phyloP scores from a whole-genome alignment of 768 basidiomycete genomes.

The Hericium alpestre region DNA sequence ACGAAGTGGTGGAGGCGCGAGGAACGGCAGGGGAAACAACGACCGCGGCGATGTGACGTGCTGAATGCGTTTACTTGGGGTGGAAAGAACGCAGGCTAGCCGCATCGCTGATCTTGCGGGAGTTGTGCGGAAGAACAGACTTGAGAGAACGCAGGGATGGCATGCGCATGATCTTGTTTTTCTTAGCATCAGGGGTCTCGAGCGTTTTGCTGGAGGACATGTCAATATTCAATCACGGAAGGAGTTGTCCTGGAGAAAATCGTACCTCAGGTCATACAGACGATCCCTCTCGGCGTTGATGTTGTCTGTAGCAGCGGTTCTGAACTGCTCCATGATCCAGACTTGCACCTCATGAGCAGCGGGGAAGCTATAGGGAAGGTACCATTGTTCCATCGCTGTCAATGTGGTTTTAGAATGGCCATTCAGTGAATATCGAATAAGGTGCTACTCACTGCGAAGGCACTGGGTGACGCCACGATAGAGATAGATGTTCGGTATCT shows the following conservation, averaged over 20 bases:
- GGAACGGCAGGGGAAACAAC: too few relatives aligned
- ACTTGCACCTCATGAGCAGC: slow-evolving; percentile 17
- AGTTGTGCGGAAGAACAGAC: background rate
- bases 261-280: too few relatives aligned
- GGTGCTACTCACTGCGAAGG: background rate
- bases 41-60: too few relatives aligned
- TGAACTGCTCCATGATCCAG: slow-evolving; percentile 22
- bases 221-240: background rate
- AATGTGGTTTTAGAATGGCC: background rate
- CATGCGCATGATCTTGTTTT: background rate
- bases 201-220: background rate
- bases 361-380: slow-evolving; percentile 4
- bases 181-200: background rate
- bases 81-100: background rate
- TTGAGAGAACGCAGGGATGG: background rate
- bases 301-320: too few relatives aligned
- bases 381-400: background rate
- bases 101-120: background rate
- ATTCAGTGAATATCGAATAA: too few relatives aligned
- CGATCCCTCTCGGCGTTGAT: too few relatives aligned
- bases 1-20: too few relatives aligned
- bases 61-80: background rate
- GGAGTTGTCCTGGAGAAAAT: too few relatives aligned
- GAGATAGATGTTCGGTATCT: background rate
- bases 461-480: background rate